A percentile compares a stretch with the other conserved stretches of the same genome.
Conservation (phyloP, 2,329 filamentous ascomycete species). For the Aspergillus vadensis region DNA sequence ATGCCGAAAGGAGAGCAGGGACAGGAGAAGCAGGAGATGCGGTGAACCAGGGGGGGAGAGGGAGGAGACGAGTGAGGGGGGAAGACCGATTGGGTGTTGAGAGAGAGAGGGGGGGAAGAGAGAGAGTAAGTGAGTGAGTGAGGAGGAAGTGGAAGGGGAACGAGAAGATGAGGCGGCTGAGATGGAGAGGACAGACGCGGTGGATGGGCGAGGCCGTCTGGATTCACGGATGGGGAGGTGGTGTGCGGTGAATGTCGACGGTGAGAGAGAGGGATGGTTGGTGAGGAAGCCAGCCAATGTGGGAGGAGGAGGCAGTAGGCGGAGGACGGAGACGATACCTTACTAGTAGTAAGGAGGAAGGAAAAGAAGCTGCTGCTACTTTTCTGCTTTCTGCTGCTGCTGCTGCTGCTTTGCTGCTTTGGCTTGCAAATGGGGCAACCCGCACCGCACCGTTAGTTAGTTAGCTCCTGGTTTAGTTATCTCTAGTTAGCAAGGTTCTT, state of each 20-base stretch:
- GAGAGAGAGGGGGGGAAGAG: neutral
- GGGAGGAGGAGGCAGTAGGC: slow-evolving; percentile 25
- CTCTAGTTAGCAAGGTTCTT: neutral
- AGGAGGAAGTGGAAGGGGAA: slow-evolving; percentile 7
- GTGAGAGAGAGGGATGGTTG: slow-evolving; percentile 5
- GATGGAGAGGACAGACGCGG: slow-evolving; percentile 7
- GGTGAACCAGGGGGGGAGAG: slow-evolving; percentile 17
- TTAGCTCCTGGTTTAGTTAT: neutral
- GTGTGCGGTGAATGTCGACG: slow-evolving; percentile 18
- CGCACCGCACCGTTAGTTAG: slow-evolving; percentile 19
- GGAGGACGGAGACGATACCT: slow-evolving; percentile 21
- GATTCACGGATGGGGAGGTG: slow-evolving; percentile 3
- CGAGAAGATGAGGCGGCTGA: slow-evolving; percentile 16
- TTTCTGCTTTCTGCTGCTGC: neutral
- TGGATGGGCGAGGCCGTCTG: slow-evolving; percentile 6
- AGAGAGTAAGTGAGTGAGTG: slow-evolving; percentile 3
- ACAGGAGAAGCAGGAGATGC: slow-evolving; percentile 17
- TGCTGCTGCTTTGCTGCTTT: neutral
- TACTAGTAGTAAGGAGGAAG: slow-evolving; percentile 9
- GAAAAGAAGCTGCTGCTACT: slow-evolving; percentile 18
- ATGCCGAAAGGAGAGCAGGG: slow-evolving; percentile 15
- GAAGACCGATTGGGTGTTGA: neutral
- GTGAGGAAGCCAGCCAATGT: slow-evolving; percentile 24
- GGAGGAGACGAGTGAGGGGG: slow-evolving; percentile 6
- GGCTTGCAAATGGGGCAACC: slow-evolving; percentile 16